Base-by-base conservation (phyloP, 805 yeast species). In the Pichia paraexigua region DNA sequence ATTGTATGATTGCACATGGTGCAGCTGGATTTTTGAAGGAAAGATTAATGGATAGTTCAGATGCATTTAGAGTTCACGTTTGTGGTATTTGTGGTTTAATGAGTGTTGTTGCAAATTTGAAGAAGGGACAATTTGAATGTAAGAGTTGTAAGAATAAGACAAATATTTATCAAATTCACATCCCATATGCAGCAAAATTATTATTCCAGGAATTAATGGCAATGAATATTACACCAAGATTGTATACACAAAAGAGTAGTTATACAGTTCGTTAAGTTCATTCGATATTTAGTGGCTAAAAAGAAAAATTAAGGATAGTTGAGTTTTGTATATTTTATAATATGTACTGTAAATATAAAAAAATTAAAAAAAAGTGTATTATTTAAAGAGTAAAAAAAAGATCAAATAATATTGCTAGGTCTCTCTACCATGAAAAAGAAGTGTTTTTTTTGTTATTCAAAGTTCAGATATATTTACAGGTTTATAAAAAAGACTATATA, bases 1-100 rank as follows among this genome's bases (percentile, higher is more conserved):
- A 94, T 78, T 94, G 99, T 85, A 92, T 94, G 97, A 94, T 94
- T 77, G 99, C 99, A 2, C 98, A 94, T 68, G 99, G 99, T 69
- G 98, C 97, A 15, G 97, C 99, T 5, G 95, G 97, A 9, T 92
- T 94, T 76, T 79, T 94, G 74, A 90, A 92, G 71, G 99, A 94
- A 74, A 80, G 99, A 69, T 76, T 94, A 69, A 92, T 94, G 97
- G 98, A 94, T 71, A 97, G 97, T 13, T 92, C 98, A 0, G 99
- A 94, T 74, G 97, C 98, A 2, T 94, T 94, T 77, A 80, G 98
- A 71, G 98, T 94, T 43, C 98, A 94, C 67, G 85, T 94, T 30
- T 94, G 99, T 76, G 99, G 98, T 65, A 82, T 92, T 63, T 94
- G 99, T 77, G 99, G 99, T 43, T 79, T 95, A 70, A 94, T 94